phyloP scores from a whole-genome alignment of 2,329 filamentous ascomycete species.

The Alternaria tenuissima region DNA sequence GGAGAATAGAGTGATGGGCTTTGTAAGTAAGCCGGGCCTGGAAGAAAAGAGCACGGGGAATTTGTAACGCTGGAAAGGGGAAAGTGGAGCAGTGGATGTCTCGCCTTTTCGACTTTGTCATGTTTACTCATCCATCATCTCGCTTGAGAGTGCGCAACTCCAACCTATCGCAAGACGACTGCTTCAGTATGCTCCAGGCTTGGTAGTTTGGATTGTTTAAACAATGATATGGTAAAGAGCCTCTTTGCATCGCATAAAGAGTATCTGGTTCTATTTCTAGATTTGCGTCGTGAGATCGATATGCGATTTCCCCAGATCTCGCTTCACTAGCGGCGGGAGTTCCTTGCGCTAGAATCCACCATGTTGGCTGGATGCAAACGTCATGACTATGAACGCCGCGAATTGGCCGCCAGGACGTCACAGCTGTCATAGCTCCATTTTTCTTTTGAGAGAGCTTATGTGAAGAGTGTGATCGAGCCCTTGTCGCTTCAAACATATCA shows the following conservation, averaged over 20 bases:
- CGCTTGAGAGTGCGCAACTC: background rate
- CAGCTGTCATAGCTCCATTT: slow-evolving; percentile 5
- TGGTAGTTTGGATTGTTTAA: rapidly evolving
- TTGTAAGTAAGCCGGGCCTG: background rate
- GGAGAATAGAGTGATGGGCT: background rate
- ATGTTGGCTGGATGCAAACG: slow-evolving; percentile 8
- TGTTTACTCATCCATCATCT: background rate
- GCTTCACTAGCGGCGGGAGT: slow-evolving; percentile 22
- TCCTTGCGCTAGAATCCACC: slow-evolving; percentile 16
- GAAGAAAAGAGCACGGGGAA: background rate
- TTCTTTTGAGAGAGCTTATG: background rate
- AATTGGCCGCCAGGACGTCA: slow-evolving; percentile 3
- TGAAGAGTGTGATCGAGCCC: background rate
- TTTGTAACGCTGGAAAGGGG: background rate
- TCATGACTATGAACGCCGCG: slow-evolving; percentile 15
- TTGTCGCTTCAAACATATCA: background rate
- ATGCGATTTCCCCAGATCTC: slow-evolving; percentile 12
- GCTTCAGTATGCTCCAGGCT: background rate
- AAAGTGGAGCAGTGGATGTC: background rate
- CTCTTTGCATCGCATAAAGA: background rate
- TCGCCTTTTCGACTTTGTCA: background rate
- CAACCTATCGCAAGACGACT: background rate
- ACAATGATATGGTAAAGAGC: background rate
- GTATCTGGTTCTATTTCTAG: background rate
- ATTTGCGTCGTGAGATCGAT: background rate